phyloP scores from a whole-genome alignment of 2,329 filamentous ascomycete species.

The Penicillium sp. region DNA sequence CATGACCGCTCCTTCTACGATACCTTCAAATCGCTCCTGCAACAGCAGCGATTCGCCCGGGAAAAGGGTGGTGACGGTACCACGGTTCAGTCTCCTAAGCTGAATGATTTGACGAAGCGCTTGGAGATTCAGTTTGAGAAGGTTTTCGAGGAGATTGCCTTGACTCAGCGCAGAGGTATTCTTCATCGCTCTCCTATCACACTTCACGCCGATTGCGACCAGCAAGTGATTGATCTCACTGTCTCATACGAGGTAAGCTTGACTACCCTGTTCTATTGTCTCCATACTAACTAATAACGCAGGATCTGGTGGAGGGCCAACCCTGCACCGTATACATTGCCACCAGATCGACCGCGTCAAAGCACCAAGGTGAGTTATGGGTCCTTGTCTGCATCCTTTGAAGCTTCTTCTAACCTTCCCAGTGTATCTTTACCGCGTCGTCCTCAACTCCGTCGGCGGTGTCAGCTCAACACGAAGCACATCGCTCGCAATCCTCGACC shows the following conservation, averaged over 20 bases:
- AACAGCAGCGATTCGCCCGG: constrained; percentile 50
- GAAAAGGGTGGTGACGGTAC: constrained; percentile 50
- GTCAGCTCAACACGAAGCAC: constrained; percentile 53
- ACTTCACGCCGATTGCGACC: constrained; percentile 45
- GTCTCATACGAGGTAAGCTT: constrained; percentile 55
- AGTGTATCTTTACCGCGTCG: constrained; percentile 62
- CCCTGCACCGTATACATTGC: constrained; percentile 38
- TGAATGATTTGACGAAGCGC: constrained; percentile 65
- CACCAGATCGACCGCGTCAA: constrained; percentile 34
- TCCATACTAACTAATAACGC: constrained; percentile 3
- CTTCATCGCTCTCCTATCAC: constrained; percentile 61
- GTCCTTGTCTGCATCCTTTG: neutral
- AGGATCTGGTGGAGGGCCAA: constrained; percentile 28
- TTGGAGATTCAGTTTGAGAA: constrained; percentile 59
- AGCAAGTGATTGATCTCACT: constrained; percentile 54
- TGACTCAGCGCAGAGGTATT: constrained; percentile 68
- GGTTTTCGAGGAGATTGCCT: constrained; percentile 68
- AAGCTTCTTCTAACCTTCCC: constrained; percentile 9
- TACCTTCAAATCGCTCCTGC: constrained; percentile 54
- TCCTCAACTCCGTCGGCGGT: constrained; percentile 58
- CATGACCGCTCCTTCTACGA: constrained; percentile 46
- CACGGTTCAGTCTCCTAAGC: constrained; percentile 57
- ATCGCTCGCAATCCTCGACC: constrained; percentile 32
- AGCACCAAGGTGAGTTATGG: constrained; percentile 32
- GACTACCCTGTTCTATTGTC: neutral